Evolutionary conservation across 2,329 filamentous ascomycete genomes (phyloP).

Genomic region (Pseudonectria buxi): DNA sequence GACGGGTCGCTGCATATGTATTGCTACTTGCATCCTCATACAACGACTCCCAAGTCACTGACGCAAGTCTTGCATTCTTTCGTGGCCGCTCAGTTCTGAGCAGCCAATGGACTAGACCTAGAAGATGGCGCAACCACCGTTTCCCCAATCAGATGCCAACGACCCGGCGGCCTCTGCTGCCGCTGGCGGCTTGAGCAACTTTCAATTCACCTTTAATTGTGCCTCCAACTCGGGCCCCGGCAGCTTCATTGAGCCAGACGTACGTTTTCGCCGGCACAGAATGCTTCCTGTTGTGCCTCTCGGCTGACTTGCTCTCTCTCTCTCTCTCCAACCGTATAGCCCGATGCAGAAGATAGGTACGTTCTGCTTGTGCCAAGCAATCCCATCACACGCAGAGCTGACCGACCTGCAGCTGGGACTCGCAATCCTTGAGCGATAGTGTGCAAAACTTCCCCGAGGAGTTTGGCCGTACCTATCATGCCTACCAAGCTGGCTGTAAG

Average conservation of each 20-base stretch:
- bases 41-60: slow-evolving; percentile 4
- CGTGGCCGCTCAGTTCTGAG: no score
- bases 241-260: slow-evolving; percentile 28
- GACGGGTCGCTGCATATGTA: slow-evolving; percentile 3
- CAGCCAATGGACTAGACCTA: neutral
- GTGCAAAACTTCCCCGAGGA: slow-evolving; percentile 35
- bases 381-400: slow-evolving; percentile 2
- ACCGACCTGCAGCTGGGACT: slow-evolving; percentile 20
- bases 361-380: slow-evolving; percentile 3
- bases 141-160: slow-evolving; percentile 6
- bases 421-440: slow-evolving; percentile 35
- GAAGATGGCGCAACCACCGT: slow-evolving; percentile 11
- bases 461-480: slow-evolving; percentile 42
- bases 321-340: slow-evolving; percentile 6
- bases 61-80: no score
- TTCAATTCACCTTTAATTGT: slow-evolving; percentile 29
- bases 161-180: slow-evolving; percentile 11
- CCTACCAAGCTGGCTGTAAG: slow-evolving; percentile 41
- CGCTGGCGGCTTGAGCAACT: slow-evolving; percentile 13
- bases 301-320: slow-evolving; percentile 13
- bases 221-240: slow-evolving; percentile 19
- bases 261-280: slow-evolving; percentile 11
- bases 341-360: slow-evolving; percentile 18
- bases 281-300: neutral
- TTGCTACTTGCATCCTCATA: slow-evolving; percentile 2